Evolutionary conservation across 2,329 filamentous ascomycete genomes (phyloP).

Genomic region (Neocucurbitaria cava): DNA sequence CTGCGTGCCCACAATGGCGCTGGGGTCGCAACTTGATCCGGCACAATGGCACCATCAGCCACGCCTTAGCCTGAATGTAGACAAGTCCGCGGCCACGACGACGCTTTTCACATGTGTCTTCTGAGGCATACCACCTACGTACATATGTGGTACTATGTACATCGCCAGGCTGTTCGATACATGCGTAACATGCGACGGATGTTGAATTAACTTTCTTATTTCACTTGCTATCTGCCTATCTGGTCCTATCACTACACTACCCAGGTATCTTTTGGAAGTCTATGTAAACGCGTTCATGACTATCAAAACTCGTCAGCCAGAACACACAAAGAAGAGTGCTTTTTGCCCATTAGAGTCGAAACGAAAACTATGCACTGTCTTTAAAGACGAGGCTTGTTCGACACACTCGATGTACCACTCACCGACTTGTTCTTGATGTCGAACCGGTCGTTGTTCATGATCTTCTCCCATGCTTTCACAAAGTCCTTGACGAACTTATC

Average conservation of each 20-base stretch:
- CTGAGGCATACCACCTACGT: too few relatives aligned
- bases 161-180: too few relatives aligned
- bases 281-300: slow-evolving; percentile 27
- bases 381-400: slow-evolving; percentile 34
- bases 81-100: slow-evolving; percentile 12
- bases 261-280: slow-evolving; percentile 26
- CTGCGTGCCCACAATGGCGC: slow-evolving; percentile 4
- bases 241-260: slow-evolving; percentile 14
- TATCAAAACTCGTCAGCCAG: slow-evolving; percentile 30
- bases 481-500: slow-evolving; percentile 76
- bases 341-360: slow-evolving; percentile 10
- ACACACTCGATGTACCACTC: slow-evolving; percentile 35
- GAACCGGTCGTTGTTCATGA: slow-evolving; percentile 76
- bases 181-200: too few relatives aligned
- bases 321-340: slow-evolving; percentile 16
- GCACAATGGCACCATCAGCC: slow-evolving; percentile 10
- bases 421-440: slow-evolving; percentile 55
- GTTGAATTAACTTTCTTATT: neutral
- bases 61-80: slow-evolving; percentile 13
- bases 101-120: neutral
- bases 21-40: slow-evolving; percentile 3
- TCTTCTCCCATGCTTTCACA: slow-evolving; percentile 74
- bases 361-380: slow-evolving; percentile 14
- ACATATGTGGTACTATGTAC: too few relatives aligned
- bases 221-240: neutral